Evolutionary conservation across 495 filamentous ascomycete species (phyloP).

Genomic region (Daldinia concentrica): DNA sequence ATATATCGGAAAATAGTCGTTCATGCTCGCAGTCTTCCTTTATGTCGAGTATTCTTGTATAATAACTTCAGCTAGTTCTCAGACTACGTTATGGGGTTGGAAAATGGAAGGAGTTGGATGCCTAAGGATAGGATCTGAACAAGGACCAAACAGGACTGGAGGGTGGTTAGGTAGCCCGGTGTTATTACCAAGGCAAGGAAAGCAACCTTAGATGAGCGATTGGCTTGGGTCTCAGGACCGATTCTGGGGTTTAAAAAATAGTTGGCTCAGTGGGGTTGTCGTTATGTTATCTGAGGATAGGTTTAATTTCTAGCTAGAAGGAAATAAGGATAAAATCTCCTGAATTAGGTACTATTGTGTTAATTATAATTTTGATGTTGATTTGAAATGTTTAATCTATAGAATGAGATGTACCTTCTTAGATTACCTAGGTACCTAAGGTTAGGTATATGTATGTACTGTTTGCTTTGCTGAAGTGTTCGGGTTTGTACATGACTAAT

Average conservation of each 20-base stretch:
- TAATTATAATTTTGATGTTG: background rate
- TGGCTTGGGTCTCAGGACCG: slow-evolving; percentile 36
- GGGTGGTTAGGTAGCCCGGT: slow-evolving; percentile 28
- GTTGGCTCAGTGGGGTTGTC: slow-evolving; percentile 13
- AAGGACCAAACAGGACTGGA: slow-evolving; percentile 29
- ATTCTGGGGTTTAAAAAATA: slow-evolving; percentile 19
- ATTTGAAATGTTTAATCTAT: too few species aligned
- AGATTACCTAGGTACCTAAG: too few species aligned
- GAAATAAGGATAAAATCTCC: slow-evolving; percentile 26
- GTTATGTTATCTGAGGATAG: slow-evolving; percentile 27
- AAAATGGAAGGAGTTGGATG: slow-evolving; percentile 26
- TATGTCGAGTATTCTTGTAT: slow-evolving; percentile 38
- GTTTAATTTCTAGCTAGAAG: slow-evolving; percentile 36
- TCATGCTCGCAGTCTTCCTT: slow-evolving; percentile 19
- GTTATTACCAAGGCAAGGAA: slow-evolving; percentile 28
- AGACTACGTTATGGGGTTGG: slow-evolving; percentile 14
- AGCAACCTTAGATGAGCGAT: slow-evolving; percentile 36
- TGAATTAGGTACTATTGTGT: background rate
- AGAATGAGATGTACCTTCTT: too few species aligned
- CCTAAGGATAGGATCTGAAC: slow-evolving; percentile 25
- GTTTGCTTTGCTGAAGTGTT: background rate
- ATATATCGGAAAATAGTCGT: slow-evolving; percentile 20
- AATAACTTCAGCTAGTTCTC: slow-evolving; percentile 26
- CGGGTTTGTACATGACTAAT: slow-evolving; percentile 2
- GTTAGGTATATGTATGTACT: too few species aligned